These are phyloP conservation scores for Paraphoma chrysanthemicola DNA, from an alignment of 2,329 filamentous ascomycete genomes.

Conservation along the genomic window DNA sequence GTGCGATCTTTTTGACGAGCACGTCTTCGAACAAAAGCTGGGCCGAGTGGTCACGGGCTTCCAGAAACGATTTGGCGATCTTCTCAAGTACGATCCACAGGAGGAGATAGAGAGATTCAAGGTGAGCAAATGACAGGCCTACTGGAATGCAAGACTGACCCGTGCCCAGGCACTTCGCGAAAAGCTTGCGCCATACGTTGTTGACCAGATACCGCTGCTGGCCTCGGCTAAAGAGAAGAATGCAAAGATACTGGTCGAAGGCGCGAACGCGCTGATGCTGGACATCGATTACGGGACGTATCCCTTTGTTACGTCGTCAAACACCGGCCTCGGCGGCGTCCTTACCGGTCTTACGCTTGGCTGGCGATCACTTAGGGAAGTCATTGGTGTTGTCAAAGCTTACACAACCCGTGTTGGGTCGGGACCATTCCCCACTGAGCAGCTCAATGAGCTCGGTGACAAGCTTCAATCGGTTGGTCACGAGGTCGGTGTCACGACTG, in stretches of 20 bases:
- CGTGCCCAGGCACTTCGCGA: constrained; percentile 57
- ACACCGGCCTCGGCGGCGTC: constrained; percentile 66
- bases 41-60: constrained; percentile 67
- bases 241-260: constrained; percentile 71
- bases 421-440: constrained; percentile 74
- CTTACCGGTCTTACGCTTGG: constrained; percentile 69
- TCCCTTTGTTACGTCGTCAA: constrained; percentile 67
- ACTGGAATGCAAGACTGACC: neutral
- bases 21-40: constrained; percentile 71
- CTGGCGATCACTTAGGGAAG: constrained; percentile 66
- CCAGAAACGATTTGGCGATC: constrained; percentile 72
- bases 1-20: constrained; percentile 71
- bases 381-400: constrained; percentile 72
- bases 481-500: constrained; percentile 65
- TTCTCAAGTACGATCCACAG: constrained; percentile 72
- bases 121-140: constrained; percentile 37
- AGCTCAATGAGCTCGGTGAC: constrained; percentile 63
- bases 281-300: constrained; percentile 67
- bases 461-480: constrained; percentile 63
- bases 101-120: constrained; percentile 71
- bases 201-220: constrained; percentile 73
- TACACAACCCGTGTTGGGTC: constrained; percentile 68
- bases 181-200: constrained; percentile 65
- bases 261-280: constrained; percentile 72
- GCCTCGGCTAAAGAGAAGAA: constrained; percentile 65